Base-by-base conservation (phyloP, 768 basidiomycete species). In the Peribolospora baueri region DNA sequence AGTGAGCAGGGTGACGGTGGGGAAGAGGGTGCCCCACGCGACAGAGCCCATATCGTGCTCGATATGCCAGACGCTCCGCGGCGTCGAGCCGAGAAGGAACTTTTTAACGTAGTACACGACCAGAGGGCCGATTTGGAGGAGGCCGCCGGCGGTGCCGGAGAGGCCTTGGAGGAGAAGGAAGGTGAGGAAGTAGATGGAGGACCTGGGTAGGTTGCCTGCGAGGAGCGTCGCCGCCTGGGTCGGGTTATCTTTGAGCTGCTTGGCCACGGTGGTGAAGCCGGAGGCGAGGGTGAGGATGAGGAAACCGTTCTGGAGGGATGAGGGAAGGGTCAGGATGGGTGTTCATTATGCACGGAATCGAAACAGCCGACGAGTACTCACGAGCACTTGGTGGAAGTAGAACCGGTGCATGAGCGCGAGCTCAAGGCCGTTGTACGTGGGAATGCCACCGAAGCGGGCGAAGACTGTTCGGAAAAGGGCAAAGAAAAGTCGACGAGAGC, bases 91-190 rank as follows among this genome's bases (percentile, higher is more conserved):
- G 13, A 90, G 74, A 9, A 98, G 68, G 67, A 80, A 74, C 37
- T 91, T 68, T 70, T 86, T 91, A 66, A 91, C 81, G 62, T 93
- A 93, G 71, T 95, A 95, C 48, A 95, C 61, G 5, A 77, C 65
- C 50, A 95, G 70, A 1, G 77, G 70, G 7, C 84, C 80, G 48
- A 81, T 75, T 61, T 80, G 80, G 42, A 93, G 70, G 68, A 95
- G 81, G 5, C 82, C 81, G 46, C 80, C 77, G 1, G 81, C 84
- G 1, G 79, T 75, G 8, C 78, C 84, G 3, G 85, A 68, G 41
- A 93, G 72, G 58, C 83, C 84, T 68, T 86, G 82, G 40, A 87
- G 70, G 52, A 83, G 68, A 57, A 84, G 72, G 61, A 80, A 86
- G 7, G 82, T 84, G 55, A 87, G 69, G 77, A 88, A 86, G 74